phyloP scores from a whole-genome alignment of 176 grass and related monocot genomes.

The Carex parvula region DNA sequence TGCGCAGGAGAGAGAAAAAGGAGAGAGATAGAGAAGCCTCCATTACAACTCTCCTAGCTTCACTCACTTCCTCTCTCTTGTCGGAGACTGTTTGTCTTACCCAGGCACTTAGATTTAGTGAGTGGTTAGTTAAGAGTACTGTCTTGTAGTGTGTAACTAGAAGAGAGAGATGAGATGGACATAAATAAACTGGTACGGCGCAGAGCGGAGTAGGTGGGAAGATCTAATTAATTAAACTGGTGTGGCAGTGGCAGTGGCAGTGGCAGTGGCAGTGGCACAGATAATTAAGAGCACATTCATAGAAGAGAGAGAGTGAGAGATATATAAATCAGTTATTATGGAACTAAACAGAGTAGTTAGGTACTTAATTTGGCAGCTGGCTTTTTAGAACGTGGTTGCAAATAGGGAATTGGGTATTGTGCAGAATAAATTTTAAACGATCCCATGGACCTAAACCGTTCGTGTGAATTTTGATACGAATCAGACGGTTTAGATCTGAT shows the following conservation, averaged over 20 bases:
- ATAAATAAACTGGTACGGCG: not conserved
- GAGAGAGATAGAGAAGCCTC: not conserved
- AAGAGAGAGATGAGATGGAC: not conserved
- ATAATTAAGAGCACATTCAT: not conserved
- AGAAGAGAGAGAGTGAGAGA: not conserved
- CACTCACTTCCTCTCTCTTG: slow-evolving; percentile 1
- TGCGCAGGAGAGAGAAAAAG: not conserved
- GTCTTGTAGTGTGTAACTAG: not conserved
- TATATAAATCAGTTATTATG: not conserved
- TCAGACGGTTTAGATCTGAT: no score
- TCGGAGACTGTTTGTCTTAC: not conserved
- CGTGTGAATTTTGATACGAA: no score
- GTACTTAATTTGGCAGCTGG: not conserved
- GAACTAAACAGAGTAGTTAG: not conserved
- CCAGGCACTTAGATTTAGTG: not conserved
- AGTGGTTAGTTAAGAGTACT: not conserved
- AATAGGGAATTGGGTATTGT: no score
- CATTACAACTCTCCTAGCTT: slow-evolving; percentile 2
- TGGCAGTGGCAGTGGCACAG: no score
- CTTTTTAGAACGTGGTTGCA: not conserved
- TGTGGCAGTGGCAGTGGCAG: no score
- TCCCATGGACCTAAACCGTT: no score
- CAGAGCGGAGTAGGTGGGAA: slow-evolving; percentile 14
- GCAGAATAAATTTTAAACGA: no score
- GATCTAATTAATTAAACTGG: not conserved